Percentiles rank a stretch among this genome's conserved stretches.
These are phyloP conservation scores for Mallotus nudiflorus DNA, from an alignment of 345 rosid species.

Conservation along the genomic window DNA sequence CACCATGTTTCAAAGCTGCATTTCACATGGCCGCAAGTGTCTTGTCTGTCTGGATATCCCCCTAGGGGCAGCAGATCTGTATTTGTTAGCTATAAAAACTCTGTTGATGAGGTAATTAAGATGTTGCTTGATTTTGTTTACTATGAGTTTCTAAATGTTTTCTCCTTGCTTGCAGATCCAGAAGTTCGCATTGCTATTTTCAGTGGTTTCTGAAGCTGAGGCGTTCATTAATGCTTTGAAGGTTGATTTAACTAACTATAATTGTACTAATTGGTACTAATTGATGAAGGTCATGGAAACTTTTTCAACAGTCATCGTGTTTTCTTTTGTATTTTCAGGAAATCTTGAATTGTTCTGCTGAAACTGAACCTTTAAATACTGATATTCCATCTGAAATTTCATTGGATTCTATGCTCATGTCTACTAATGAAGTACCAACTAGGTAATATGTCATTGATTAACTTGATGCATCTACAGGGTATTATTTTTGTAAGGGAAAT, in stretches of 20 bases:
- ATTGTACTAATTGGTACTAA: background rate
- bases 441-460: slow-evolving; percentile 39
- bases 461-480: slow-evolving; percentile 1
- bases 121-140: background rate
- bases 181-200: slow-evolving; percentile 75
- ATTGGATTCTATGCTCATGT: slow-evolving; percentile 44
- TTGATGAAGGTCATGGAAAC: background rate
- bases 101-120: slow-evolving; percentile 44
- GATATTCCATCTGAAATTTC: slow-evolving; percentile 50
- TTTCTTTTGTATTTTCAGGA: slow-evolving; percentile 43
- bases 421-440: slow-evolving; percentile 28
- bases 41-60: slow-evolving; percentile 68
- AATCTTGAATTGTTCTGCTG: slow-evolving; percentile 34
- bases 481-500: too few relatives aligned
- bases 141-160: background rate
- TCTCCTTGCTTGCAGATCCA: slow-evolving; percentile 58
- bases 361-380: slow-evolving; percentile 33
- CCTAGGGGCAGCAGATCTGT: slow-evolving; percentile 69
- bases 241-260: slow-evolving; percentile 32
- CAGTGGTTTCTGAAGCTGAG: slow-evolving; percentile 51
- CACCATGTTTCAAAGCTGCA: slow-evolving; percentile 78
- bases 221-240: slow-evolving; percentile 52
- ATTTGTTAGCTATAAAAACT: slow-evolving; percentile 64
- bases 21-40: slow-evolving; percentile 82
- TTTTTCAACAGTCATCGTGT: slow-evolving; percentile 13